A percentile compares a stretch with the other conserved stretches of the same genome.
Conservation (phyloP, 192 early-diverging fungal genomes). For the Lobosporangium transversale region DNA sequence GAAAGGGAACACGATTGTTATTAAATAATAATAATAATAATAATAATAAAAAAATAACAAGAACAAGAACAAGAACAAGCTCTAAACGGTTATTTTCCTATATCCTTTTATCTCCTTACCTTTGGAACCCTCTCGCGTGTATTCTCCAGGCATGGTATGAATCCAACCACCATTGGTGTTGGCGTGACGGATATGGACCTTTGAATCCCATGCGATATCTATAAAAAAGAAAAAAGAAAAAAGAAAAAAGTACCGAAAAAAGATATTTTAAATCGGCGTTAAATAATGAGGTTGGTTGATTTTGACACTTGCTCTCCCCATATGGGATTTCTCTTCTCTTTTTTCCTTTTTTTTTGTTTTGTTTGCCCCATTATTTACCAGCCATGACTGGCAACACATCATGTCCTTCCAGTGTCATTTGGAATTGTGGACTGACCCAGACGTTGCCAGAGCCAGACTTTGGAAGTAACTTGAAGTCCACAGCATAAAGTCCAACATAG, state of each 20-base stretch:
- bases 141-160: conserved; percentile 73
- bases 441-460: conserved; percentile 89
- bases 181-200: conserved; percentile 71
- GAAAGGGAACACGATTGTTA: not conserved
- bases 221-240: conserved; percentile 5
- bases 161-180: conserved; percentile 80
- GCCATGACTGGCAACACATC: conserved; percentile 59
- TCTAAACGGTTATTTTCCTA: no score
- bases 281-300: no score
- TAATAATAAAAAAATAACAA: not conserved
- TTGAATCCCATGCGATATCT: conserved; percentile 75
- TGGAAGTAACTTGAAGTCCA: conserved; percentile 87
- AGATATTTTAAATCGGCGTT: no score
- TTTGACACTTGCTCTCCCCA: no score
- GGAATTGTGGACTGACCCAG: conserved; percentile 91
- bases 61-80: no score
- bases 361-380: conserved; percentile 55
- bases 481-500: conserved; percentile 83
- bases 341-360: not conserved
- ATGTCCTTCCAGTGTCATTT: conserved; percentile 81
- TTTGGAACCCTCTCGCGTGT: conserved; percentile 72
- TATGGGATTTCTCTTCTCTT: no score
- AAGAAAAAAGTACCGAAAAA: no score
- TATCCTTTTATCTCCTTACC: no score
- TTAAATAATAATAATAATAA: conserved; percentile 51